phyloP scores from a whole-genome alignment of 768 basidiomycete species.

The Hericium rajendrae region DNA sequence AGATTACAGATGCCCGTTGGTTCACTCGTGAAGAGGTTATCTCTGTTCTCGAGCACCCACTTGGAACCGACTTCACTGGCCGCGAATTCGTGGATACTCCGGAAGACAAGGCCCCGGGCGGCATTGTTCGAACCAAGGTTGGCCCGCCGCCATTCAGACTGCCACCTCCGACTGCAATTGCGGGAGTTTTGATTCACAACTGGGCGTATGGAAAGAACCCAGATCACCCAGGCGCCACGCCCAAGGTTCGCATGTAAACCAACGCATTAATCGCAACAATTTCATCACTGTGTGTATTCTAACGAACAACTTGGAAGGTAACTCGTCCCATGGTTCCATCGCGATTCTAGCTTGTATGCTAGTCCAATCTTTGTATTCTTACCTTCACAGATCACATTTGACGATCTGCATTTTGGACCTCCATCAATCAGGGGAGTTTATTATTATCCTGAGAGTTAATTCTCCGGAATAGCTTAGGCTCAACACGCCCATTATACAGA shows the following conservation, averaged over 20 bases:
- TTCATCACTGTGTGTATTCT: no score
- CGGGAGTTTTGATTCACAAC: slow-evolving; percentile 74
- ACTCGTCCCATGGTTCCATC: no score
- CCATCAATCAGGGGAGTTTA: no score
- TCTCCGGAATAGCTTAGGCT: no score
- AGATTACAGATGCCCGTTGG: slow-evolving; percentile 72
- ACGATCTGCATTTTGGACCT: no score
- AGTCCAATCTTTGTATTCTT: no score
- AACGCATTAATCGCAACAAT: no score
- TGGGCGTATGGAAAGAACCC: slow-evolving; percentile 60
- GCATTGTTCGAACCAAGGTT: slow-evolving; percentile 15
- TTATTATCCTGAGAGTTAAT: no score
- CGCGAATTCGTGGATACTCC: slow-evolving; percentile 43
- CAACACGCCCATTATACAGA: no score
- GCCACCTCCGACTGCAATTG: slow-evolving; percentile 72
- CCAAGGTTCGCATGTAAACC: slow-evolving; percentile 8
- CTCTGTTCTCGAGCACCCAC: slow-evolving; percentile 45
- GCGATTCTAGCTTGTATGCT: no score
- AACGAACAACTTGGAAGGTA: no score
- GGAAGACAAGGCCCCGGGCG: slow-evolving; percentile 23
- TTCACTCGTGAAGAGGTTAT: slow-evolving; percentile 69
- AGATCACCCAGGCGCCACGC: neutral
- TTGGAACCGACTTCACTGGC: slow-evolving; percentile 39
- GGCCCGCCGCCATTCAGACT: slow-evolving; percentile 44
- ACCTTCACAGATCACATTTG: no score